Conservation (phyloP, 2,329 filamentous ascomycete genomes). For the Tolypocladium sp. region DNA sequence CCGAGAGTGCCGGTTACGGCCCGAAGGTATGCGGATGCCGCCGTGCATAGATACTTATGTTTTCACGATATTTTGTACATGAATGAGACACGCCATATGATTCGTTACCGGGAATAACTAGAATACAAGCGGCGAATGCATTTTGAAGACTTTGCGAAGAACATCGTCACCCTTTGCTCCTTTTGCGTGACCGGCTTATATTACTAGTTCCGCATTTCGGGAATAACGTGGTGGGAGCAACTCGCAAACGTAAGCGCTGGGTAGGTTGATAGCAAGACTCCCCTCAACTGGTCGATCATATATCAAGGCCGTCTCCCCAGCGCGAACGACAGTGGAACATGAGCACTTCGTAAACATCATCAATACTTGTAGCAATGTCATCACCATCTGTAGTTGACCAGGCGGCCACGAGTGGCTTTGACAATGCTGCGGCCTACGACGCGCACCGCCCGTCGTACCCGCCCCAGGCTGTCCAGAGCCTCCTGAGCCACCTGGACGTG, state of each 20-base stretch:
- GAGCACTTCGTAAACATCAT: not conserved
- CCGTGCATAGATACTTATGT: not conserved
- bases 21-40: not conserved
- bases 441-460: constrained; percentile 60
- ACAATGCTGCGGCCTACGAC: constrained; percentile 57
- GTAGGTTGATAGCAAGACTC: not conserved
- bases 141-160: not conserved
- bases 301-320: not conserved
- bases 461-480: constrained; percentile 42
- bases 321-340: not conserved
- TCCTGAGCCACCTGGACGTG: constrained; percentile 48
- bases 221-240: not conserved
- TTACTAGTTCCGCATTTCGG: not conserved
- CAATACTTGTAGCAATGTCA: constrained; percentile 5
- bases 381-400: constrained; percentile 30
- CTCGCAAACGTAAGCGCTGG: not conserved
- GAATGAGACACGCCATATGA: not conserved
- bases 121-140: not conserved
- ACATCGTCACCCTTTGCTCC: not conserved
- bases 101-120: not conserved
- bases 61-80: not conserved
- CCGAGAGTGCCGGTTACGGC: not conserved
- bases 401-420: constrained; percentile 48
- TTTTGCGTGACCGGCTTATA: not conserved
- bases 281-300: not conserved